Evolutionary conservation across 139 green algal species (phyloP).

Genomic region (Chlorella sp.): DNA sequence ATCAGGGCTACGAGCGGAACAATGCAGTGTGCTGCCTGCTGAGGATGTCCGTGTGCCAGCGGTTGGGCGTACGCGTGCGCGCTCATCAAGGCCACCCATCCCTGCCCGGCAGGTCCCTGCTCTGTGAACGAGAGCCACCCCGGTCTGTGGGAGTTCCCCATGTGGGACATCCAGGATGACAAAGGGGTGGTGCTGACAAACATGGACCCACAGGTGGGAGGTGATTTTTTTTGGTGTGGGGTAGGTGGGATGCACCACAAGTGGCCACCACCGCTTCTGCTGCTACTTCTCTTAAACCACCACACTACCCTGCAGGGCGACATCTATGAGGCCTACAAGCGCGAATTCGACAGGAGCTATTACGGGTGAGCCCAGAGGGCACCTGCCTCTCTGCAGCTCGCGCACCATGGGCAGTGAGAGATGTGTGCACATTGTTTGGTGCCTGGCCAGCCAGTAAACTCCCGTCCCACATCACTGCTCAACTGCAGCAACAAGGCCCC

Average conservation of each 20-base stretch:
- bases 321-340: conserved; percentile 41
- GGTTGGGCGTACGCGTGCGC: too few relatives aligned
- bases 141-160: conserved; percentile 39
- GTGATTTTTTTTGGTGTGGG: background rate
- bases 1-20: too few relatives aligned
- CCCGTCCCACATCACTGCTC: background rate
- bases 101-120: conserved; percentile 27
- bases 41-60: too few relatives aligned
- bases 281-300: too few relatives aligned
- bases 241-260: background rate
- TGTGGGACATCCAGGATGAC: conserved; percentile 42
- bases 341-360: conserved; percentile 37
- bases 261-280: too few relatives aligned
- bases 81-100: background rate
- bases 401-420: too few relatives aligned
- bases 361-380: background rate
- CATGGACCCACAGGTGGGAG: conserved; percentile 38
- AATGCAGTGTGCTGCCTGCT: too few relatives aligned
- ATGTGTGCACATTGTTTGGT: too few relatives aligned
- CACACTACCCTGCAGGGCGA: conserved; percentile 29
- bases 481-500: conserved; percentile 38
- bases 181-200: conserved; percentile 33
- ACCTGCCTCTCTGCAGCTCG: background rate
- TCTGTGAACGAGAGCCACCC: conserved; percentile 37
- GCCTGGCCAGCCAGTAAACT: background rate